Percentiles rank a stretch among this genome's conserved stretches.
Evolutionary conservation across 176 grass and related monocot genomes (phyloP).

Genomic region (Tillandsia fasciculata): DNA sequence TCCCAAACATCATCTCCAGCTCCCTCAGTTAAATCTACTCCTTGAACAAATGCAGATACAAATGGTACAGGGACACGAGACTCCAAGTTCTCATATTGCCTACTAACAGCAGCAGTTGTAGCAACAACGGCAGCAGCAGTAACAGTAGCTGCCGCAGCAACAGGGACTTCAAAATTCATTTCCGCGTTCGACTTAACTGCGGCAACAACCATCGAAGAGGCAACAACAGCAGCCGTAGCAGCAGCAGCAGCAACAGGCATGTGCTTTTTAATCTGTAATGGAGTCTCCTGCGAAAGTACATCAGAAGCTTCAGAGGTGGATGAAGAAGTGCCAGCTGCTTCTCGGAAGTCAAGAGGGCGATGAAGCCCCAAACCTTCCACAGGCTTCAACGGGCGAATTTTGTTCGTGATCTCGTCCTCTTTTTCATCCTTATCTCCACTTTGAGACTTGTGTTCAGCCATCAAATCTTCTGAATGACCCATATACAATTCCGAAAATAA

Average conservation of each 20-base stretch:
- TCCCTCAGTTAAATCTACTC: background rate
- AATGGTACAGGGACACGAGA: background rate
- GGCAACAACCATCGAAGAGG: conserved; percentile 90
- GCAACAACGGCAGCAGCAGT: conserved; percentile 87
- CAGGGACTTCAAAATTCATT: conserved; percentile 67
- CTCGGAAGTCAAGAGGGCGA: conserved; percentile 15
- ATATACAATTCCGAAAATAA: conserved; percentile 82
- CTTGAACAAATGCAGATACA: background rate
- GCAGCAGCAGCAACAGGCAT: conserved; percentile 90
- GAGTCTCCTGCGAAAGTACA: conserved; percentile 1
- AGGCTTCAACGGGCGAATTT: conserved; percentile 39
- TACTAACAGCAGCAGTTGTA: conserved; percentile 77
- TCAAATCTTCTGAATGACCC: conserved; percentile 46
- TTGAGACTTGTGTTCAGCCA: conserved; percentile 6
- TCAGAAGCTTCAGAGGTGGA: conserved; percentile 13
- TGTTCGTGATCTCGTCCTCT: conserved; percentile 52
- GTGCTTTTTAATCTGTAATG: conserved; percentile 25
- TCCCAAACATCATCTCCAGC: conserved; percentile 21
- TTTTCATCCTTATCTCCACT: conserved; percentile 33
- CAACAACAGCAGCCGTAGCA: conserved; percentile 96
- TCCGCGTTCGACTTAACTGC: conserved; percentile 75
- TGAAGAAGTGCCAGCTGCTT: background rate
- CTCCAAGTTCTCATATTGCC: conserved; percentile 20
- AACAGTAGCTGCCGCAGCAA: conserved; percentile 81
- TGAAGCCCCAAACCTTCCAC: conserved; percentile 38